phyloP scores from a whole-genome alignment of 495 filamentous ascomycete species.

The Halenospora varia region DNA sequence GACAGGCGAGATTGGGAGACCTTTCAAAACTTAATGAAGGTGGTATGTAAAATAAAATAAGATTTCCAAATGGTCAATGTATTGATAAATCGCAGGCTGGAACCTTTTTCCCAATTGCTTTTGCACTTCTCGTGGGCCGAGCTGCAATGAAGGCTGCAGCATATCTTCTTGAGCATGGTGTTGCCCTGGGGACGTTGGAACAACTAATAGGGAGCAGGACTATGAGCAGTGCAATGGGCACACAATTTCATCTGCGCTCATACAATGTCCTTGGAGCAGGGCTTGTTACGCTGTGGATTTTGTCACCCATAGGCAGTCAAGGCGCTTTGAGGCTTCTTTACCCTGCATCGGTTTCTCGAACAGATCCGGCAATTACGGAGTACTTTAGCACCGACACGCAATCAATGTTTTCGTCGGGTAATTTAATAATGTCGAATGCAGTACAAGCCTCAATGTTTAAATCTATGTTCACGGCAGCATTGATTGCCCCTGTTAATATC shows the following conservation, averaged over 20 bases:
- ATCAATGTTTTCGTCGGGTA: neutral
- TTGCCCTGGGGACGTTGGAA: neutral
- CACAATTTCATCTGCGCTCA: neutral
- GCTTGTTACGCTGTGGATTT: slow-evolving; percentile 6
- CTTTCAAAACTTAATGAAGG: slow-evolving; percentile 1
- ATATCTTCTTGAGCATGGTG: slow-evolving; percentile 4
- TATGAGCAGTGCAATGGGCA: neutral
- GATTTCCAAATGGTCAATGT: neutral
- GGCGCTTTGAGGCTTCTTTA: neutral
- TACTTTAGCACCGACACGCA: neutral
- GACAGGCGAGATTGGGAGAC: neutral
- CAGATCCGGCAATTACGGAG: neutral
- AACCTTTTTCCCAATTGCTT: slow-evolving; percentile 13
- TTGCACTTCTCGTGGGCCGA: slow-evolving; percentile 2
- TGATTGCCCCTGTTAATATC: neutral
- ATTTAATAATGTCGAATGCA: neutral
- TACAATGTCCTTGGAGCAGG: neutral
- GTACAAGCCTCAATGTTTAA: neutral
- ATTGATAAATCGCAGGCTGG: neutral
- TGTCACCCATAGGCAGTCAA: slow-evolving; percentile 14
- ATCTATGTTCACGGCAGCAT: neutral
- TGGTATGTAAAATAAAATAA: neutral
- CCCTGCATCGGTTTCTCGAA: neutral
- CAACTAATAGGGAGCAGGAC: slow-evolving; percentile 8
- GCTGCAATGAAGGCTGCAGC: neutral